These are phyloP conservation scores for Colletotrichum gloeosporioides DNA, from an alignment of 2,329 filamentous ascomycete genomes.

Conservation along the genomic window DNA sequence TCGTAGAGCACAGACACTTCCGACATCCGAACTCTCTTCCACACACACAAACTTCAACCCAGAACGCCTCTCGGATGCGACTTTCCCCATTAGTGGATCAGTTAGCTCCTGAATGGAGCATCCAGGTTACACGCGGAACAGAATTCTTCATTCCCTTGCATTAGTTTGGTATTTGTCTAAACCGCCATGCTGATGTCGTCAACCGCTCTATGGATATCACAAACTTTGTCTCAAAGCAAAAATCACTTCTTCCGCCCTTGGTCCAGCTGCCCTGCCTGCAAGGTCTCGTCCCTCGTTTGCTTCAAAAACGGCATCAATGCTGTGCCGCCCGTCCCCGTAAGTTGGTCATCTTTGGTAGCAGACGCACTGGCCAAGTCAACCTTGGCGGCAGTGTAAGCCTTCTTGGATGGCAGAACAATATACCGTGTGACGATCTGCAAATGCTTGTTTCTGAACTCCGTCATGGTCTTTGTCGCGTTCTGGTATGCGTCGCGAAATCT, in stretches of 20 bases:
- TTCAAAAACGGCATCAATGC: constrained; percentile 88
- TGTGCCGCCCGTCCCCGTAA: constrained; percentile 88
- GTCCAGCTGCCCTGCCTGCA: constrained; percentile 36
- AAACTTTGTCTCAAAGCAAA: background rate
- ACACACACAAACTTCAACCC: background rate
- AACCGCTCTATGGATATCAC: constrained; percentile 3
- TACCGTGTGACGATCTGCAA: constrained; percentile 90
- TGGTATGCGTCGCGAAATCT: constrained; percentile 62
- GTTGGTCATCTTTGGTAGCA: constrained; percentile 44
- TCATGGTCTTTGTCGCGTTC: constrained; percentile 76
- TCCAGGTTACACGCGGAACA: background rate
- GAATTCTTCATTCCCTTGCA: background rate
- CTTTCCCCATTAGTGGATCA: constrained; percentile 16
- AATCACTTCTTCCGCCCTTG: background rate
- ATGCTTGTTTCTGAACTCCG: constrained; percentile 81
- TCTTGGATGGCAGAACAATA: constrained; percentile 79
- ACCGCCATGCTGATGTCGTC: background rate
- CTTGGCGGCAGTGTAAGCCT: constrained; percentile 33
- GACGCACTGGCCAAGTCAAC: constrained; percentile 50
- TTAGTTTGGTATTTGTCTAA: constrained; percentile 3
- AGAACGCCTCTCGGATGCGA: background rate
- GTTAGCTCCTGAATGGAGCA: background rate
- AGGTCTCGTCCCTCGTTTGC: constrained; percentile 85
- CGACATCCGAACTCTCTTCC: constrained; percentile 6
- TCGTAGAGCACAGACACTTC: background rate